Evolutionary conservation across 352 stramenopile species (phyloP).

Genomic region (Globisporangium ultimum): DNA sequence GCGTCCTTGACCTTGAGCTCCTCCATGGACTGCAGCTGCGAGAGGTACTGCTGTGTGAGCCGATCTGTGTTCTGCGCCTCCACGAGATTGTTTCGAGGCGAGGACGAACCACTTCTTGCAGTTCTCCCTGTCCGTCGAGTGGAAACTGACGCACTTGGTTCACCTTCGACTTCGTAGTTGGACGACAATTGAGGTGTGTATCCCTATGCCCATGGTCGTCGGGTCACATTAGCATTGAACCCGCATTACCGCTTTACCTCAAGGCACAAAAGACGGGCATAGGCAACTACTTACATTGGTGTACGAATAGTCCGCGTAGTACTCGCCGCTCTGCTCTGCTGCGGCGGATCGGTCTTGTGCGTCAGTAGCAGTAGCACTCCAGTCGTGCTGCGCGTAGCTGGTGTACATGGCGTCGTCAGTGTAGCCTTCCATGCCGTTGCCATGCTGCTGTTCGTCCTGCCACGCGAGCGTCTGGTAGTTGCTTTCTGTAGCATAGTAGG

Average conservation of each 20-base stretch:
- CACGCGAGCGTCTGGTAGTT: constrained; percentile 15
- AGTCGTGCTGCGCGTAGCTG: constrained; percentile 7
- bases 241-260: no score
- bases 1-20: constrained; percentile 29
- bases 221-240: no score
- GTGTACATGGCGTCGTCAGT: constrained; percentile 3
- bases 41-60: constrained; percentile 5
- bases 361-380: not conserved
- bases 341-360: not conserved
- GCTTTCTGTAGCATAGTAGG: constrained; percentile 6
- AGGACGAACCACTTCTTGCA: constrained; percentile 4
- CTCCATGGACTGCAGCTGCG: constrained; percentile 29
- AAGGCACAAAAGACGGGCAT: no score
- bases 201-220: not conserved
- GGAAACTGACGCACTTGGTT: not conserved
- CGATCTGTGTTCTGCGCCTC: constrained; percentile 8
- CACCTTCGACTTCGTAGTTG: constrained; percentile 13
- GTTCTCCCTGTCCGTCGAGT: not conserved
- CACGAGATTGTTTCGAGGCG: not conserved
- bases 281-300: constrained; percentile 9
- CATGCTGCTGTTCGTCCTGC: constrained; percentile 9
- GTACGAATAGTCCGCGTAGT: constrained; percentile 6
- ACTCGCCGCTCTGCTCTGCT: not conserved
- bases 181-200: constrained; percentile 1
- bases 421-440: not conserved